Percentiles rank a stretch among this genome's conserved stretches.
Conservation (phyloP, 2,329 filamentous ascomycete species). For the Biscogniauxia mediterranea region DNA sequence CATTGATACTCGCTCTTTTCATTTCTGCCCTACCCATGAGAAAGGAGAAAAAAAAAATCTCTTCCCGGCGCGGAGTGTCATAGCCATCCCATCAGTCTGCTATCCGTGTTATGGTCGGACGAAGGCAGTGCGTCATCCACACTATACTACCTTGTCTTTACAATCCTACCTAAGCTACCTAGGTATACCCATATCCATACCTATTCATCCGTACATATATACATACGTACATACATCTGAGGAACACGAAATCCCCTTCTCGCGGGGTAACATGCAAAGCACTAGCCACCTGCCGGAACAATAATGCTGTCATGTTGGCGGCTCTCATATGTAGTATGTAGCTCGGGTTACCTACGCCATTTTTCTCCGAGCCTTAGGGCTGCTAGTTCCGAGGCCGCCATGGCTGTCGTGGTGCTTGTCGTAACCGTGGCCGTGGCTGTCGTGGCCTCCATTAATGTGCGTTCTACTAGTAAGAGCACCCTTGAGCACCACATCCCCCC, state of each 20-base stretch:
- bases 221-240: not conserved
- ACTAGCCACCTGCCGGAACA: slow-evolving; percentile 1
- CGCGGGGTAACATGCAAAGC: slow-evolving; percentile 5
- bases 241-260: slow-evolving; percentile 8
- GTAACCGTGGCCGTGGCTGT: not conserved
- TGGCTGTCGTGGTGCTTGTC: no score
- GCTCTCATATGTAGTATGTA: not conserved
- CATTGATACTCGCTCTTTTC: not conserved
- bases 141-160: not conserved
- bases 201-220: not conserved
- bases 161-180: no score
- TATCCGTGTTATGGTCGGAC: slow-evolving; percentile 12
- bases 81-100: not conserved
- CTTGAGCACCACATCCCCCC: no score
- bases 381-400: not conserved
- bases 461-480: not conserved
- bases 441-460: not conserved
- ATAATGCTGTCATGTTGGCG: not conserved
- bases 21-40: not conserved
- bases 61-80: not conserved
- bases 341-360: no score
- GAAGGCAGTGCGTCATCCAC: slow-evolving; percentile 4
- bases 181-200: no score
- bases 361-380: not conserved
- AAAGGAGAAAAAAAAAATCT: no score